phyloP scores from a whole-genome alignment of 805 yeast genomes.

The Saccharomycopsis javanensis region DNA sequence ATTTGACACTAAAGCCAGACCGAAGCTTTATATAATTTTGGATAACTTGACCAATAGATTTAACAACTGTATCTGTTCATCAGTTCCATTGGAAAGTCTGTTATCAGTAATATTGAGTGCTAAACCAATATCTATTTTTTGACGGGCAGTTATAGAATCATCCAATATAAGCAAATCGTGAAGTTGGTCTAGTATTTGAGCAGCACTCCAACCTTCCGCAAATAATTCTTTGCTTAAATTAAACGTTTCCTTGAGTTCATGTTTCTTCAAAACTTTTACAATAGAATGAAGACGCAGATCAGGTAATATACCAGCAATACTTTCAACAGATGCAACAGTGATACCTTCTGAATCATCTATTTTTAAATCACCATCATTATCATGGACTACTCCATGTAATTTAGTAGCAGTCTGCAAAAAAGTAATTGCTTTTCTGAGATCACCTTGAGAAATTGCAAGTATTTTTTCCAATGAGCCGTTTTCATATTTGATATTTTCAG shows the following conservation, averaged over 20 bases:
- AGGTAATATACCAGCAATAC: conserved; percentile 71
- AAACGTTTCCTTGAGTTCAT: conserved; percentile 29
- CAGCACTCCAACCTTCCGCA: conserved; percentile 70
- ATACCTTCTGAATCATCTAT: conserved; percentile 25
- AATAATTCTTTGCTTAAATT: conserved; percentile 40
- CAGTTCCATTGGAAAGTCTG: conserved; percentile 72
- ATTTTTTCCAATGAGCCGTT: conserved; percentile 52
- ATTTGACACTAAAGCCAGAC: neutral
- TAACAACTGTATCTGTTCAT: conserved; percentile 75
- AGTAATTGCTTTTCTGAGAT: conserved; percentile 87
- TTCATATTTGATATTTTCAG: conserved; percentile 35
- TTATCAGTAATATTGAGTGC: conserved; percentile 67
- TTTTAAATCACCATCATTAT: conserved; percentile 27
- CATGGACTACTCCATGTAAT: conserved; percentile 27
- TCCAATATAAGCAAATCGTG: conserved; percentile 57
- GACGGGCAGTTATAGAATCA: conserved; percentile 37
- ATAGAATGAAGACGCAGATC: conserved; percentile 35
- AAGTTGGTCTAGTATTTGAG: conserved; percentile 59
- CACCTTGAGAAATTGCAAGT: conserved; percentile 73
- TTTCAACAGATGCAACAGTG: conserved; percentile 31
- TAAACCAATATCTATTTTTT: conserved; percentile 57
- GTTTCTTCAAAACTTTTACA: conserved; percentile 29
- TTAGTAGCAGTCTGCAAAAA: conserved; percentile 76
- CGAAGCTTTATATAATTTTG: conserved; percentile 23
- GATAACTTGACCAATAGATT: conserved; percentile 52